phyloP scores from a whole-genome alignment of 768 basidiomycete genomes.

The Solioccasus polychromus region DNA sequence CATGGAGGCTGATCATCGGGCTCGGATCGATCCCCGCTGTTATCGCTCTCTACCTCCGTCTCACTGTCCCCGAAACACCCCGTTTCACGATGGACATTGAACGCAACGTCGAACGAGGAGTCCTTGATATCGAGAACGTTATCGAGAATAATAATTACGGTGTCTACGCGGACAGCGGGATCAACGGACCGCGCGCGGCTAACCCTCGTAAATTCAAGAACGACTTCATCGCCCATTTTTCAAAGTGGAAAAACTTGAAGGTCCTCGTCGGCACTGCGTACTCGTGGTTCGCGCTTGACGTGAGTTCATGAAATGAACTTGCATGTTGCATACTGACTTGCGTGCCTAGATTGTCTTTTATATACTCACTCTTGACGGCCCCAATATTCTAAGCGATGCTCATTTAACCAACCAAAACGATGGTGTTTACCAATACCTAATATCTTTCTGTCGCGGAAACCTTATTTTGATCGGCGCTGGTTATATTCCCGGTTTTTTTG shows the following conservation, averaged over 20 bases:
- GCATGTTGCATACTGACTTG: not conserved
- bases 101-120: conserved; percentile 66
- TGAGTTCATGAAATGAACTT: conserved; percentile 46
- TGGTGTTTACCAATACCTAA: conserved; percentile 51
- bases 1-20: conserved; percentile 85
- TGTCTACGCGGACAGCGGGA: conserved; percentile 51
- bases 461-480: conserved; percentile 69
- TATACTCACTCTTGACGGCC: conserved; percentile 76
- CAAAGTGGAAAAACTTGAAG: conserved; percentile 72
- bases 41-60: conserved; percentile 82
- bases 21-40: conserved; percentile 76
- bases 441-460: conserved; percentile 64
- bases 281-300: conserved; percentile 85
- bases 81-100: conserved; percentile 89
- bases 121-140: conserved; percentile 65
- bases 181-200: conserved; percentile 48
- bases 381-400: conserved; percentile 66
- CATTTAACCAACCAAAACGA: conserved; percentile 45
- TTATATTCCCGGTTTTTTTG: conserved; percentile 71
- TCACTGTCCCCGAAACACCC: conserved; percentile 89
- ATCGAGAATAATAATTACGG: conserved; percentile 43
- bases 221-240: conserved; percentile 68
- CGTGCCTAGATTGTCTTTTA: conserved; percentile 75
- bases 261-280: conserved; percentile 71
- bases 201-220: conserved; percentile 62